Evolutionary conservation across 2,329 filamentous ascomycete species (phyloP), one percentile per base, ranked within the genome.

Genomic region (Ophiocordyceps robertsii): DNA sequence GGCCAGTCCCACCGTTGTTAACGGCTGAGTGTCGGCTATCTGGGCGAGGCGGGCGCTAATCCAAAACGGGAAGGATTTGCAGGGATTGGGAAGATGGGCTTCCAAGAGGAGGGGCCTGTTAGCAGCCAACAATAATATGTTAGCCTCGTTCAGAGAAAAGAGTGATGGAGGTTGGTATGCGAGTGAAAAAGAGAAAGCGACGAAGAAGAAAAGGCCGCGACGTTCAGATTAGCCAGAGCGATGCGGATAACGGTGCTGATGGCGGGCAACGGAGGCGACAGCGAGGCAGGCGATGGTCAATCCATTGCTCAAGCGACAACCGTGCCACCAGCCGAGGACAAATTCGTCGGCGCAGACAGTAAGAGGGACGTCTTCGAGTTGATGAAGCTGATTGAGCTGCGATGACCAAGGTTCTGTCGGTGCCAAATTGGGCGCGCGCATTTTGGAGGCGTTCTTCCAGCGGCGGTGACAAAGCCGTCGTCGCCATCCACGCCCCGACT

Each of bases 1-100:
- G 24, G 7, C 13, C 30, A 27, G 33, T 11, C 21, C 8, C 16
- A 24, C 1, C 1, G 10, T 16, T 31, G 47, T 42, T 41, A 38
- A 29, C 48, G 47, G 48, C 42, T 45, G 42, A 50, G 38, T 39
- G 27, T 49, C 47, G 48, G 48, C 19, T 36, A 37, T 17, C 29
- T 41, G 4, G 14, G 37, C 37, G 40, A 38, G 30, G 17, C 31
- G n/a, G 31, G n/a, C 42, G 40, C 47, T 49, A 49, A 40, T 36
- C 42, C 39, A 14, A 10, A 45, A 44, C 32, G 30, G 40, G 39
- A 24, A 21, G 33, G 14, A n/a, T 27, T 41, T 6, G 40, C 46
- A 49, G 44, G 46, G 44, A 41, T 48, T 45, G 39, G 38, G 27
- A 16, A 16, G 27, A 39, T 19, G 27, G 29, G 38, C n/a, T 31